Evolutionary conservation across 306 rosid species (phyloP), one percentile per base, ranked within the genome.

Genomic region (Trifolium subterraneum): DNA sequence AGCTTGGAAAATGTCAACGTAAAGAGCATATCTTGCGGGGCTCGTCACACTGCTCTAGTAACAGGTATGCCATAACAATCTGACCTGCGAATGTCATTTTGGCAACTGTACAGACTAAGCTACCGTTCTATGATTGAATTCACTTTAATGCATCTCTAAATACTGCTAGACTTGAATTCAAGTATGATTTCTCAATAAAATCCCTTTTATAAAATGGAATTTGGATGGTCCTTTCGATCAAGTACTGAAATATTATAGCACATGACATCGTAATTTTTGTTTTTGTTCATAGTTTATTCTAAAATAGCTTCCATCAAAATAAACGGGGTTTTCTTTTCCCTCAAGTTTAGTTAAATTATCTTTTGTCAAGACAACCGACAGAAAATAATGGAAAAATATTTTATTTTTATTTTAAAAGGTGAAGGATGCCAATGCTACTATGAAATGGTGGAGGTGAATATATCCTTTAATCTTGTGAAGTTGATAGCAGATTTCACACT

Each of bases 11-110:
- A 89, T 82, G 12, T 15, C 22, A 73, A 89, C 3, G 97, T 85
- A 33, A 89, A 87, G 85, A 76, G 20, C 51, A 70, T 93, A 39
- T 91, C 98, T 65, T 93, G 98, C 71, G 98, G 98, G 66, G 96
- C 98, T 61, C 98, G 98, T 62, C 98, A 93, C 80, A 88, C 86
- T 83, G 90, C 94, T 74, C 61, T 88, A 62, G 72, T 91, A 75
- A 87, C 98, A 66, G 97, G 98, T 91, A 85, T 73, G 71, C 31
- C 65, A 56, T 52, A 44, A 61, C 33, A 10, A 14, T 10, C 42
- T 5, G 23, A 23, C 73, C 56, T 67, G 64, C 54, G 13, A 38
- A 20, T 41, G 12, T 5, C 44, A 3, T 54, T 65, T 29, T 38
- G 70, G 19, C 16, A 35, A 36, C 45, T 64, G 48, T 50, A 10